phyloP scores from a whole-genome alignment of 2,329 filamentous ascomycete genomes.

The Penicillium sp. region DNA sequence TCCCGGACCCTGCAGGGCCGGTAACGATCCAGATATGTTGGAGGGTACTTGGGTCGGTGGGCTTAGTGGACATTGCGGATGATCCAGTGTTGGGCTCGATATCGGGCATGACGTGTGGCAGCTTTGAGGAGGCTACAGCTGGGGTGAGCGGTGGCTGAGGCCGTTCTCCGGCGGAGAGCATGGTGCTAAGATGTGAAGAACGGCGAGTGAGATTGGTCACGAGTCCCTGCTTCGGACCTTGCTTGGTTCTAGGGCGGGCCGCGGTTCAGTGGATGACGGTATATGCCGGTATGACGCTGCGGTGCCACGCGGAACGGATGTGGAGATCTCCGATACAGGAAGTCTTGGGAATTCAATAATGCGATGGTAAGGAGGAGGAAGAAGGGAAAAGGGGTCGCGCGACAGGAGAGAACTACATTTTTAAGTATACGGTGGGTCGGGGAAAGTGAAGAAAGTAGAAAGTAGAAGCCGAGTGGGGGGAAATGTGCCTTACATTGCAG shows the following conservation, averaged over 20 bases:
- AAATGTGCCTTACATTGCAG: neutral
- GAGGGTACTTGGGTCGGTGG: conserved; percentile 15
- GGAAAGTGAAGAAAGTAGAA: conserved; percentile 19
- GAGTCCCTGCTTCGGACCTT: neutral
- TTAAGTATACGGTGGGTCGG: conserved; percentile 27
- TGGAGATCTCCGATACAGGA: no score
- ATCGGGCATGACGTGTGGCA: conserved; percentile 17
- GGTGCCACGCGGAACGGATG: conserved; percentile 12
- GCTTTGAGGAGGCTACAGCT: conserved; percentile 15
- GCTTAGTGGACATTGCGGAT: conserved; percentile 8
- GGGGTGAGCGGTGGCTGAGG: conserved; percentile 25
- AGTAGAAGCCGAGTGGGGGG: conserved; percentile 28
- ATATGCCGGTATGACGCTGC: conserved; percentile 14
- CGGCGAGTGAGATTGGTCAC: neutral
- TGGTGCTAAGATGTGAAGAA: conserved; percentile 22
- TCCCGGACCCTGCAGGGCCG: conserved; percentile 72
- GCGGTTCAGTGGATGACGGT: conserved; percentile 9
- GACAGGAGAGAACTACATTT: conserved; percentile 14
- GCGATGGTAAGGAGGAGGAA: neutral
- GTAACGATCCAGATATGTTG: conserved; percentile 78
- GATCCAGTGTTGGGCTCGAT: conserved; percentile 18
- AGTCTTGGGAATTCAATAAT: no score
- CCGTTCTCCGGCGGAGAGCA: conserved; percentile 41
- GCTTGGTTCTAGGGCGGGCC: conserved; percentile 10
- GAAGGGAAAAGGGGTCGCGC: conserved; percentile 11